Conservation (phyloP, 805 yeast species). For the Kazachstania taianensis region DNA sequence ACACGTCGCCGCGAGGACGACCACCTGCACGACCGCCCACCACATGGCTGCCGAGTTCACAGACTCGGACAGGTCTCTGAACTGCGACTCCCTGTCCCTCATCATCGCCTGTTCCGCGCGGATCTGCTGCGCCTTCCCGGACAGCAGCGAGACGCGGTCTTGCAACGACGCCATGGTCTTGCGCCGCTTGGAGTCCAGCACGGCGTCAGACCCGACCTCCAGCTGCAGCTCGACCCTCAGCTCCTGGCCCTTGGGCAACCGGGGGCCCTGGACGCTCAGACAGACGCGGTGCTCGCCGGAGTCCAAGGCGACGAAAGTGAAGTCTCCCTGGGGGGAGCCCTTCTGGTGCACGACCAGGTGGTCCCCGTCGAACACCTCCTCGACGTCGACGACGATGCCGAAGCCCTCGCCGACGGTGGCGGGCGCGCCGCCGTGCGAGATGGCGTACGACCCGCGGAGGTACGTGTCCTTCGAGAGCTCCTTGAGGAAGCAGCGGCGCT, state of each 20-base stretch:
- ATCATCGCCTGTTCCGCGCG: constrained; percentile 56
- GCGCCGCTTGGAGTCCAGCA: constrained; percentile 59
- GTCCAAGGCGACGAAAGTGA: constrained; percentile 63
- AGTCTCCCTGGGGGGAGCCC: constrained; percentile 54
- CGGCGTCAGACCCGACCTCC: constrained; percentile 53
- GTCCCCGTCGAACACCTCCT: constrained; percentile 67
- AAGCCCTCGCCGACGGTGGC: constrained; percentile 29
- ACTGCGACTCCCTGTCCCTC: constrained; percentile 64
- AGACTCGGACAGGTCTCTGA: constrained; percentile 62
- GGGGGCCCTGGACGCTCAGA: constrained; percentile 40
- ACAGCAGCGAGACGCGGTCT: constrained; percentile 45
- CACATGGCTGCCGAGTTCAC: constrained; percentile 61
- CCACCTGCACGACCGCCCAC: constrained; percentile 62
- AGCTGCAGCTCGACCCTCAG: constrained; percentile 55
- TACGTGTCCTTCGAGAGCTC: constrained; percentile 43
- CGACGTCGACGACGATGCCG: constrained; percentile 36
- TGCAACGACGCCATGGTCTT: constrained; percentile 46
- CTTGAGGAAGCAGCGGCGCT: constrained; percentile 45
- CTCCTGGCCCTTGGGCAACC: constrained; percentile 53
- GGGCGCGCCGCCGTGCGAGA: constrained; percentile 32
- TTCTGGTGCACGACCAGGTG: constrained; percentile 66
- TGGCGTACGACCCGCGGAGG: constrained; percentile 39
- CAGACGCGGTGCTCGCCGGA: constrained; percentile 75
- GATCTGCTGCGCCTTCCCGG: constrained; percentile 47
- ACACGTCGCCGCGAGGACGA: constrained; percentile 58